Conservation (phyloP, 2,329 filamentous ascomycete species). For the Aspergillus melleus region DNA sequence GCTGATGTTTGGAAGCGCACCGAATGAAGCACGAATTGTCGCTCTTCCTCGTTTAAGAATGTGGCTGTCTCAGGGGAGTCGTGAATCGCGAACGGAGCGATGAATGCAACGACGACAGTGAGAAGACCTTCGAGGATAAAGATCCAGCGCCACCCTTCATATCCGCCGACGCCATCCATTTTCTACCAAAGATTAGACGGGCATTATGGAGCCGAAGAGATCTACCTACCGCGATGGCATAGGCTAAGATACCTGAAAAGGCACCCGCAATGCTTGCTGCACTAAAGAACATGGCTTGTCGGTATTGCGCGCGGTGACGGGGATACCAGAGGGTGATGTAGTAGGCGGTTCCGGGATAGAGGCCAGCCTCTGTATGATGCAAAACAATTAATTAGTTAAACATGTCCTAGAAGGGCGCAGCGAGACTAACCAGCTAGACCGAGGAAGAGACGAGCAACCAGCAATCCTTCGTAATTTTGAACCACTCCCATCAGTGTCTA, state of each 20-base stretch:
- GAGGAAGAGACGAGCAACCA: conserved; percentile 49
- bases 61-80: conserved; percentile 47
- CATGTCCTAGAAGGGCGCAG: neutral
- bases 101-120: conserved; percentile 44
- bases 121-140: conserved; percentile 52
- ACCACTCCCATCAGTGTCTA: conserved; percentile 52
- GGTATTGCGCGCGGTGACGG: conserved; percentile 43
- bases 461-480: conserved; percentile 47
- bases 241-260: conserved; percentile 54
- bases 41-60: conserved; percentile 45
- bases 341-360: conserved; percentile 46
- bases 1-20: conserved; percentile 38
- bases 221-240: conserved; percentile 45
- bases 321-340: conserved; percentile 51
- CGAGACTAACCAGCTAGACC: conserved; percentile 31
- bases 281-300: conserved; percentile 50
- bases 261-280: conserved; percentile 53
- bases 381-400: neutral
- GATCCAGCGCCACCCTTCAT: conserved; percentile 52
- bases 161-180: conserved; percentile 52
- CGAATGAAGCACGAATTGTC: conserved; percentile 38
- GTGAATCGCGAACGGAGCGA: conserved; percentile 47
- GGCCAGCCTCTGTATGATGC: conserved; percentile 37
- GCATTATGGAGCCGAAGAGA: conserved; percentile 22
- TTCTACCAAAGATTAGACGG: conserved; percentile 27